These are phyloP conservation scores for Heterobasidion occidentale DNA, from an alignment of 1,284 basidiomycete genomes.

Conservation along the genomic window DNA sequence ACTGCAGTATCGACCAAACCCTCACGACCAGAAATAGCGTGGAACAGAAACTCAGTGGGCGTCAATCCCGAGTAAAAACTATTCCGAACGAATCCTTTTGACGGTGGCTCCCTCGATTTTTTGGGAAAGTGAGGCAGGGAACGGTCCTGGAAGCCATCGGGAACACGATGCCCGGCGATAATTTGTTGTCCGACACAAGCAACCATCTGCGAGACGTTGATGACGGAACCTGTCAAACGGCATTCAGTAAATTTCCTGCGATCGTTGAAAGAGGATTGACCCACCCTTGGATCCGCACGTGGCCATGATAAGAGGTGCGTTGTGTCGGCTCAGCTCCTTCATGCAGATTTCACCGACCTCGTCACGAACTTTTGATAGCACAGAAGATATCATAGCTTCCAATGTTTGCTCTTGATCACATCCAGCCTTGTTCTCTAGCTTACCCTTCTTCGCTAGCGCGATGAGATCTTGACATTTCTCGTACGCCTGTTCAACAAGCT, in stretches of 20 bases:
- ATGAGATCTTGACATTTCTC: conserved; percentile 85
- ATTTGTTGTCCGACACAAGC: conserved; percentile 99
- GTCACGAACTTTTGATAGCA: conserved; percentile 91
- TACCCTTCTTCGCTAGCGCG: conserved; percentile 83
- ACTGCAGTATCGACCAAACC: conserved; percentile 99
- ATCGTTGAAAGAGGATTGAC: background rate
- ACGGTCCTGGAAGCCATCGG: conserved; percentile 98
- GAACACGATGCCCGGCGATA: conserved; percentile 96
- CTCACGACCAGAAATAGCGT: conserved; percentile 98
- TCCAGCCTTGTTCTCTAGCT: conserved; percentile 93
- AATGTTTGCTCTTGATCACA: conserved; percentile 97
- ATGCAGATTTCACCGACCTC: conserved; percentile 98
- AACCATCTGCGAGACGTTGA: conserved; percentile 99
- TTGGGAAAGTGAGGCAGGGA: conserved; percentile 98
- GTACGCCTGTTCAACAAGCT: conserved; percentile 86
- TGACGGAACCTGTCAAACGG: conserved; percentile 74
- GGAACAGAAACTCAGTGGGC: conserved; percentile 97
- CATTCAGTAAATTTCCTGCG: background rate
- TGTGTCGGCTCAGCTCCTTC: conserved; percentile 93
- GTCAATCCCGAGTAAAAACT: conserved; percentile 94
- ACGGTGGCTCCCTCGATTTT: conserved; percentile 94
- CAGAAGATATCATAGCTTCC: conserved; percentile 91
- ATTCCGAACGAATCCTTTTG: conserved; percentile 98
- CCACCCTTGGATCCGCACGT: conserved; percentile 97
- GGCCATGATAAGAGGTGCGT: conserved; percentile 98